Percentiles rank a stretch among this genome's conserved stretches.
Conservation (phyloP, 2,329 filamentous ascomycete species). For the Phialemoniopsis sp. region DNA sequence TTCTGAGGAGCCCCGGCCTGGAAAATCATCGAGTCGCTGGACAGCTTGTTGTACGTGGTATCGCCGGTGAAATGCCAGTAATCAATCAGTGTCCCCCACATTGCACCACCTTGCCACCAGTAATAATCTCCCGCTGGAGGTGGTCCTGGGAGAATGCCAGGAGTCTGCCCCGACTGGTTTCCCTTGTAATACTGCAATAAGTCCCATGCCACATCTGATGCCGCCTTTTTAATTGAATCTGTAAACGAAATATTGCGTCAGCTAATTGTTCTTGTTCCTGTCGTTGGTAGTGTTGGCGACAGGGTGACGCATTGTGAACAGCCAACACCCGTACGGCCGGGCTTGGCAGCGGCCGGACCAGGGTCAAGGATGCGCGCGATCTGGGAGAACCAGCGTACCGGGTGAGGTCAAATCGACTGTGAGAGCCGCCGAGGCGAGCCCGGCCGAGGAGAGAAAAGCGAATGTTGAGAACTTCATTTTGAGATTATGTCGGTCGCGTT, state of each 20-base stretch:
- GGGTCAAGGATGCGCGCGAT: too few species aligned
- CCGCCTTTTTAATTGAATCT: slow-evolving; percentile 42
- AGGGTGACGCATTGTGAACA: too few species aligned
- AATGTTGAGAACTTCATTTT: too few species aligned
- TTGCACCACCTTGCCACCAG: slow-evolving; percentile 70
- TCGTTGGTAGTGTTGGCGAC: too few species aligned
- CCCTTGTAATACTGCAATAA: slow-evolving; percentile 47
- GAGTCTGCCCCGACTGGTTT: slow-evolving; percentile 40
- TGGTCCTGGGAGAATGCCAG: slow-evolving; percentile 54
- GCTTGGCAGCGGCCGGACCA: too few species aligned
- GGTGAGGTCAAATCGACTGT: too few species aligned
- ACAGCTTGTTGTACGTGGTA: slow-evolving; percentile 54
- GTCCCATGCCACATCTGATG: slow-evolving; percentile 44
- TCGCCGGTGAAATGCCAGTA: slow-evolving; percentile 69
- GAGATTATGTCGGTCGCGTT: too few species aligned
- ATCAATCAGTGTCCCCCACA: slow-evolving; percentile 66
- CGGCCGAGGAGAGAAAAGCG: too few species aligned
- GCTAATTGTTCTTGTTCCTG: too few species aligned
- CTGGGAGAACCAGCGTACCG: too few species aligned
- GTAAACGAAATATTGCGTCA: neutral
- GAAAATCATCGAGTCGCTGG: slow-evolving; percentile 34
- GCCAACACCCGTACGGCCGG: too few species aligned
- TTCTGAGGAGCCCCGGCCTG: slow-evolving; percentile 18
- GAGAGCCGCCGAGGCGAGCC: too few species aligned
- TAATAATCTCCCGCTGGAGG: slow-evolving; percentile 56